Conservation (phyloP, 495 filamentous ascomycete species). For the Mytilinidion resinicola region DNA sequence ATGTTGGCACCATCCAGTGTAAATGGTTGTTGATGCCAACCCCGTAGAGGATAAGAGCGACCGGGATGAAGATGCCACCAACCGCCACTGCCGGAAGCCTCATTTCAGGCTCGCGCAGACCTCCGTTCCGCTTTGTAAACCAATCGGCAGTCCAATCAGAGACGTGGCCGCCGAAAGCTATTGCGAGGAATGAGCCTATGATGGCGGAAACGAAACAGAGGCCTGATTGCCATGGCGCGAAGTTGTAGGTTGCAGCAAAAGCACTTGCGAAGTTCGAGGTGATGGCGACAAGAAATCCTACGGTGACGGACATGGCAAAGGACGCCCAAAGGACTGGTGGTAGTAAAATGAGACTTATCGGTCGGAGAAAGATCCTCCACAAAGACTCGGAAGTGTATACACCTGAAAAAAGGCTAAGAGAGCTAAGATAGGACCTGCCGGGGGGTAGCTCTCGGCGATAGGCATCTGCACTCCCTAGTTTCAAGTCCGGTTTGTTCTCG, state of each 20-base stretch:
- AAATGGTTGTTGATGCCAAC: constrained; percentile 45
- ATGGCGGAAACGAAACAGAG: constrained; percentile 46
- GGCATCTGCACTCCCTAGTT: no score
- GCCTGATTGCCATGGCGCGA: constrained; percentile 45
- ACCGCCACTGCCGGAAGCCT: constrained; percentile 44
- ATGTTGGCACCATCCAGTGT: constrained; percentile 51
- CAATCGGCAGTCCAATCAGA: constrained; percentile 47
- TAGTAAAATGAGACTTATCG: constrained; percentile 42
- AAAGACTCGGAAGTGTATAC: constrained; percentile 43
- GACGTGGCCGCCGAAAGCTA: constrained; percentile 45
- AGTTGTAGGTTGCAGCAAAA: constrained; percentile 41
- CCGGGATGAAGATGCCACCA: constrained; percentile 41
- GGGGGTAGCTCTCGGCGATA: no score
- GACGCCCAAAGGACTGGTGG: constrained; percentile 48
- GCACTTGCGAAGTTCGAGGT: constrained; percentile 47
- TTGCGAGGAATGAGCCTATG: constrained; percentile 44
- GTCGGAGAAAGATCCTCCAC: constrained; percentile 43
- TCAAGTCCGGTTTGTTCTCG: no score
- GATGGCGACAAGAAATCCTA: constrained; percentile 50
- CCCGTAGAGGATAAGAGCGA: constrained; percentile 47
- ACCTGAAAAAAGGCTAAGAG: constrained; percentile 15
- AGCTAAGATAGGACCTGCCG: not conserved
- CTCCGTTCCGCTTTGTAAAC: constrained; percentile 46
- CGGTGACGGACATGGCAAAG: constrained; percentile 45
- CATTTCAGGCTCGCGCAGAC: constrained; percentile 53